Evolutionary conservation across 768 basidiomycete genomes (phyloP).

Genomic region (Pluteus cervinus): DNA sequence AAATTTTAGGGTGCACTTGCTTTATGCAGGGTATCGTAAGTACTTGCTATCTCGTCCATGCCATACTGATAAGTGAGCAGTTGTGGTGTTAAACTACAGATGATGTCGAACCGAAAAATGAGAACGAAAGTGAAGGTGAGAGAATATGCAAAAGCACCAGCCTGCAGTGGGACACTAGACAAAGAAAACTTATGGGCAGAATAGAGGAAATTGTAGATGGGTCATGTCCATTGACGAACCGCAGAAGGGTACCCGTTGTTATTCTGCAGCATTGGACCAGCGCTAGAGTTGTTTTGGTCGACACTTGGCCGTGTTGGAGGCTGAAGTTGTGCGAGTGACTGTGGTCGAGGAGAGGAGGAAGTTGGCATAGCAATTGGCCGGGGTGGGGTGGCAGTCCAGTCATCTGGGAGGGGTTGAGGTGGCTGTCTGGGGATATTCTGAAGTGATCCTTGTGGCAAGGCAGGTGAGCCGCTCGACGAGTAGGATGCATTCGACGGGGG

Average conservation of each 20-base stretch:
- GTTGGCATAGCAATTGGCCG: conserved; percentile 31
- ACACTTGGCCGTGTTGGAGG: conserved; percentile 36
- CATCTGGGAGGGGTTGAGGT: too few species aligned
- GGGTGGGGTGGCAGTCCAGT: too few species aligned
- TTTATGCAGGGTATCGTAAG: conserved; percentile 54
- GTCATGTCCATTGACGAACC: conserved; percentile 48
- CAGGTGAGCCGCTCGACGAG: conserved; percentile 35
- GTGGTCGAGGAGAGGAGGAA: conserved; percentile 38
- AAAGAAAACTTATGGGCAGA: conserved; percentile 6
- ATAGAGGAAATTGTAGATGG: conserved; percentile 15
- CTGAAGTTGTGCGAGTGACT: conserved; percentile 42
- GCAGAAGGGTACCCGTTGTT: conserved; percentile 42
- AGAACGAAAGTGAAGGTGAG: conserved; percentile 22
- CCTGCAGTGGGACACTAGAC: conserved; percentile 9
- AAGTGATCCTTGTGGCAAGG: conserved; percentile 41
- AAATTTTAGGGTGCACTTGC: conserved; percentile 20
- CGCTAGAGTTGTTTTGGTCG: too few species aligned
- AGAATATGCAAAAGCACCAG: conserved; percentile 19
- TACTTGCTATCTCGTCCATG: conserved; percentile 59
- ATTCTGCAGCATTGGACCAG: too few species aligned
- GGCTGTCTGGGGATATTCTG: too few species aligned
- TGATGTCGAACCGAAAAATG: conserved; percentile 35
- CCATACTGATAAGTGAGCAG: conserved; percentile 40
- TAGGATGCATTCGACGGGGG: conserved; percentile 32
- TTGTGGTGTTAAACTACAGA: conserved; percentile 54